A percentile compares a stretch with the other conserved stretches of the same genome.
Conservation (phyloP, 768 basidiomycete species). For the Amanita subjunquillea region DNA sequence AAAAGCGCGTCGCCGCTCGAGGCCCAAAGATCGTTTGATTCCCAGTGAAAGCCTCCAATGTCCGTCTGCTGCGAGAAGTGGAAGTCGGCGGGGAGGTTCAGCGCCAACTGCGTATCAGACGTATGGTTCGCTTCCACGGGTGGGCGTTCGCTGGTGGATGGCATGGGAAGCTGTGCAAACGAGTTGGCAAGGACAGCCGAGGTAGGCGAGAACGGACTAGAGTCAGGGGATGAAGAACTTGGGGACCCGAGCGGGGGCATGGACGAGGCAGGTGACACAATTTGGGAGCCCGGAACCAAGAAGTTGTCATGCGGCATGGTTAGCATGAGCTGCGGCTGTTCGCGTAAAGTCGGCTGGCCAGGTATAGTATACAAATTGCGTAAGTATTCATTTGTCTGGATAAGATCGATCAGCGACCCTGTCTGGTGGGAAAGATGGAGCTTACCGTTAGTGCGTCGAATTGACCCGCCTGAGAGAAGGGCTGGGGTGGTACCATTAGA, state of each 20-base stretch:
- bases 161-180: conserved; percentile 16
- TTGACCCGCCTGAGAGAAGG: conserved; percentile 24
- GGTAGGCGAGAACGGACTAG: conserved; percentile 40
- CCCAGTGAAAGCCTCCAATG: conserved; percentile 28
- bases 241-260: conserved; percentile 28
- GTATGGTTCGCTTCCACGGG: conserved; percentile 13
- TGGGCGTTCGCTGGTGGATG: conserved; percentile 9
- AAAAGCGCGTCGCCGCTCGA: conserved; percentile 25
- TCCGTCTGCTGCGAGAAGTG: conserved; percentile 26
- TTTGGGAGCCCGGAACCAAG: conserved; percentile 30
- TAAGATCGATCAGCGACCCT: not conserved
- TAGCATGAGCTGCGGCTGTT: conserved; percentile 24
- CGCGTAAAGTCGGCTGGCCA: conserved; percentile 5
- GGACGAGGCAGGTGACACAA: conserved; percentile 39
- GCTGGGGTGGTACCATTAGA: conserved; percentile 24
- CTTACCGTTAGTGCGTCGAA: conserved; percentile 39
- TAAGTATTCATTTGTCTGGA: conserved; percentile 39
- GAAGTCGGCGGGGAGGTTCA: conserved; percentile 23
- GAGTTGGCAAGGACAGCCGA: conserved; percentile 19
- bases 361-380: conserved; percentile 35
- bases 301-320: conserved; percentile 27
- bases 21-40: conserved; percentile 20
- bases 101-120: not conserved
- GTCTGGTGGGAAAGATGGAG: conserved; percentile 1
- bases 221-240: conserved; percentile 39